These are phyloP conservation scores for Coemansia sp. DNA, from an alignment of 192 early-diverging fungal genomes.

Conservation along the genomic window DNA sequence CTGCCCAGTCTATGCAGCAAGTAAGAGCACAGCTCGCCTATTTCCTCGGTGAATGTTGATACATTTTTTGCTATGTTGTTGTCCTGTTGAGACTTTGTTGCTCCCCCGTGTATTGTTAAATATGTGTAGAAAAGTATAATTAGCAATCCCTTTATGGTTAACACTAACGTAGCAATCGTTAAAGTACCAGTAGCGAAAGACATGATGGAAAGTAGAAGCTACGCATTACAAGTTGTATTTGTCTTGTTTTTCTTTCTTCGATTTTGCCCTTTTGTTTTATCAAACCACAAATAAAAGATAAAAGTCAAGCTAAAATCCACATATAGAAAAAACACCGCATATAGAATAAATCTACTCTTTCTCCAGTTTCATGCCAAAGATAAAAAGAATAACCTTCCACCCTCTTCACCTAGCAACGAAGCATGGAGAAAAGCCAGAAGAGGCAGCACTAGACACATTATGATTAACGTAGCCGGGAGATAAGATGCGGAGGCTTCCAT, in stretches of 20 bases:
- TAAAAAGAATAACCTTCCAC: neutral
- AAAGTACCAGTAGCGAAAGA: neutral
- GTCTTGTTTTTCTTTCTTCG: neutral
- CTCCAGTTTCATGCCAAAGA: too few species aligned
- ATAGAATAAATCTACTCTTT: neutral
- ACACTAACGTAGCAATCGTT: neutral
- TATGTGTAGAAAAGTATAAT: neutral
- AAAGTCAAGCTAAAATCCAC: neutral
- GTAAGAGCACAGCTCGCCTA: constrained; percentile 8
- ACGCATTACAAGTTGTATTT: neutral
- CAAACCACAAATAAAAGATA: neutral
- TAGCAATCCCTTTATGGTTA: constrained; percentile 3
- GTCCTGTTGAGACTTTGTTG: neutral
- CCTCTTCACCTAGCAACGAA: neutral
- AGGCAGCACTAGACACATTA: too few species aligned
- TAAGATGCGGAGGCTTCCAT: neutral
- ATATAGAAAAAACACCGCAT: neutral
- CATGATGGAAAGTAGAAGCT: neutral
- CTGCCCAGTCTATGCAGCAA: constrained; percentile 11
- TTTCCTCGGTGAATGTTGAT: neutral
- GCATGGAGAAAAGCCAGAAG: too few species aligned
- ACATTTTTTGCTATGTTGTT: neutral
- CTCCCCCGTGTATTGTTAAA: constrained; percentile 2
- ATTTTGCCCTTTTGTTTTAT: neutral
- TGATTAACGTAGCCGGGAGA: too few species aligned